These are phyloP conservation scores for Pichia californica DNA, from an alignment of 805 yeast species.

Conservation along the genomic window DNA sequence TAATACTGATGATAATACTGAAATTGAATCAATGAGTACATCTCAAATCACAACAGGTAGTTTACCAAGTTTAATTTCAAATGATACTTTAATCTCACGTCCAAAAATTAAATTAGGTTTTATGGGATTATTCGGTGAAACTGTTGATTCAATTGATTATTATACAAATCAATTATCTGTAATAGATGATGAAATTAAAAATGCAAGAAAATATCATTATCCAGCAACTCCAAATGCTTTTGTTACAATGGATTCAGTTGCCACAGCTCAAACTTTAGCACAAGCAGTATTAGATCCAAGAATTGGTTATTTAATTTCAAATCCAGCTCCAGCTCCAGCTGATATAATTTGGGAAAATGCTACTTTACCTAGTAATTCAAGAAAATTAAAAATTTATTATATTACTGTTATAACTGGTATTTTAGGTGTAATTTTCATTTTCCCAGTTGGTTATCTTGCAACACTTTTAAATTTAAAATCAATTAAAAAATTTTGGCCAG, in stretches of 20 bases:
- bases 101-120: conserved; percentile 60
- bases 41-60: conserved; percentile 1
- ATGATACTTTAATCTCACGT: conserved; percentile 32
- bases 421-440: conserved; percentile 63
- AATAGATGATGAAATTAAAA: conserved; percentile 62
- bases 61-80: conserved; percentile 3
- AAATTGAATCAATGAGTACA: not conserved
- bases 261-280: conserved; percentile 93
- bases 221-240: conserved; percentile 88
- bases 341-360: conserved; percentile 92
- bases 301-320: conserved; percentile 73
- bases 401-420: conserved; percentile 65
- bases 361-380: conserved; percentile 68
- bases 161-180: conserved; percentile 61
- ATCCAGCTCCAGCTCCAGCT: conserved; percentile 91
- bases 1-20: not conserved
- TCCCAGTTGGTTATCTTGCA: conserved; percentile 82
- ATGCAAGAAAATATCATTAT: conserved; percentile 61
- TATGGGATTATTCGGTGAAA: conserved; percentile 57
- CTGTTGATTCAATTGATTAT: conserved; percentile 77
- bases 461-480: conserved; percentile 74
- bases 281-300: conserved; percentile 92
- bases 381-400: conserved; percentile 55
- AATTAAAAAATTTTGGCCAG: conserved; percentile 77
- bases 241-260: conserved; percentile 90